Evolutionary conservation across 352 stramenopile genomes (phyloP), one percentile per base, ranked within the genome.

Genomic region (Pythium biforme): DNA sequence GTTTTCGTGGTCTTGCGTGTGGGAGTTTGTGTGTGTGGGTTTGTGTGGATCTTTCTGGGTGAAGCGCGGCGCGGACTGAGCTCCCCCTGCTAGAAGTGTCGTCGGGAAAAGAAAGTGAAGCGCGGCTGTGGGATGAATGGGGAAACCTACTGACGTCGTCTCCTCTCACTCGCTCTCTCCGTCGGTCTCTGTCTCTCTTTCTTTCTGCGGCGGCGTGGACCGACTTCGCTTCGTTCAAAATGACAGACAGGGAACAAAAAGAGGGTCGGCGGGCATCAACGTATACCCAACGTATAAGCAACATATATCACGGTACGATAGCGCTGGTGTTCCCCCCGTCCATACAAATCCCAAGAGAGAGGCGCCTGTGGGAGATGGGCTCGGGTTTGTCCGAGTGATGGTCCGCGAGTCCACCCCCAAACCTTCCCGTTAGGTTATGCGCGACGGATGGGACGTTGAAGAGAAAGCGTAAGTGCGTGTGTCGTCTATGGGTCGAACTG

Each of bases 321-420:
- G 31, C 31, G 11, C 4, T 37, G 11, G 25, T 14, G 4, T 34
- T 8, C 31, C 33, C 15, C 1, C 9, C 3, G 11, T 3, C 43
- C 53, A 68, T 68, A 62, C 53, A 68, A 68, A 62, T 14, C 9
- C 9, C 46, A 68, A 68, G 53, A 40, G 19, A 65, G 29, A 17
- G 40, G n/a, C 39, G 49, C n/a, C n/a, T n/a, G 37, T 22, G 33
- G 40, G 25, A 3, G 12, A 48, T 34, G 8, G 22, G 29, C 19
- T 58, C 48, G 49, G 34, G 49, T 39, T 56, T 59, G 51, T 26
- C 15, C 53, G 58, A 65, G 58, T 65, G 58, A 53, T 58, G 48
- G 58, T 65, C 37, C 10, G 17, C 41, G 34, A 40, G 34, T 40
- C 34, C 34, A 26, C 52, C 52, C 37, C 51, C 20, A 48, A 48